Evolutionary conservation across 108 stramenopile species (phyloP).

Genomic region (Fistulifera solaris): DNA sequence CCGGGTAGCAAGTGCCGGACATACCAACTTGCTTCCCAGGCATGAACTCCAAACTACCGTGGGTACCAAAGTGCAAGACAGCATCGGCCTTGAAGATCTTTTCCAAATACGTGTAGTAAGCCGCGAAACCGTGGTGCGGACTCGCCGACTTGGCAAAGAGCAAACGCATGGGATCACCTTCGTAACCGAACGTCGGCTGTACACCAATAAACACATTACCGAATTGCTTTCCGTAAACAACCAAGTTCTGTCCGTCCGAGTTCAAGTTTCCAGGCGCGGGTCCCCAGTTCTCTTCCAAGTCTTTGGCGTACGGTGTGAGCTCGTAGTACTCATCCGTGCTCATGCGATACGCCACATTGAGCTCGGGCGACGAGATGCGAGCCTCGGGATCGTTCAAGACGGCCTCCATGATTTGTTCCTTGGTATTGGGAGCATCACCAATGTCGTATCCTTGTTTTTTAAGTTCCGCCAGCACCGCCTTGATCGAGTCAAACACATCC

Average conservation of each 20-base stretch:
- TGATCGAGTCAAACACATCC: conserved; percentile 96
- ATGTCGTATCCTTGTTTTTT: conserved; percentile 86
- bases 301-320: conserved; percentile 86
- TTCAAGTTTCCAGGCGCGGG: conserved; percentile 94
- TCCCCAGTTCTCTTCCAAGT: conserved; percentile 97
- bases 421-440: conserved; percentile 72
- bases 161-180: conserved; percentile 90
- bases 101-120: conserved; percentile 97
- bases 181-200: conserved; percentile 93
- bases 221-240: conserved; percentile 92
- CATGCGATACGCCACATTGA: conserved; percentile 95
- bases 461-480: conserved; percentile 82
- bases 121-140: conserved; percentile 96
- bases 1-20: conserved; percentile 96
- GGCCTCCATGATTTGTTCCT: conserved; percentile 81
- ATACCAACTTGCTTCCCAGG: conserved; percentile 98
- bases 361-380: conserved; percentile 84
- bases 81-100: conserved; percentile 94
- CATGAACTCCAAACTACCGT: conserved; percentile 95
- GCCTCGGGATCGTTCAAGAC: conserved; percentile 94
- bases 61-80: conserved; percentile 95
- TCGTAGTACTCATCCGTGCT: conserved; percentile 92
- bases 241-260: conserved; percentile 92
- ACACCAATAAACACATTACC: conserved; percentile 97
- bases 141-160: conserved; percentile 94